Conservation (phyloP, 1,139 yeast genomes). For the Debaryomycetaceae sp. region DNA sequence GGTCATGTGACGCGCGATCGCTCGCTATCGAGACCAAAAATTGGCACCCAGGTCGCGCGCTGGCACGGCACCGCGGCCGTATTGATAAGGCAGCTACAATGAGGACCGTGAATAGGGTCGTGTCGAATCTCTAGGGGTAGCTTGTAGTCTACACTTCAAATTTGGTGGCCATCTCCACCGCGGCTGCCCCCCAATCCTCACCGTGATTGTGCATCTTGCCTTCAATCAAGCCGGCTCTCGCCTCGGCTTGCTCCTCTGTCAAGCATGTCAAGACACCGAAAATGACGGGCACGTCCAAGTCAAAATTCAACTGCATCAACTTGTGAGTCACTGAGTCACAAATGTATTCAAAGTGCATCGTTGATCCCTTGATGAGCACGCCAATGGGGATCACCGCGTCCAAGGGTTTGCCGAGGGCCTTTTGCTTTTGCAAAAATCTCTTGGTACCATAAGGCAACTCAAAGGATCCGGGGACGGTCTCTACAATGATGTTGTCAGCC, state of each 20-base stretch:
- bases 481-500: slow-evolving; percentile 70
- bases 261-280: slow-evolving; percentile 91
- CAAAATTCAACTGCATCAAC: slow-evolving; percentile 76
- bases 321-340: slow-evolving; percentile 87
- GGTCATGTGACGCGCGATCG: slow-evolving; percentile 2
- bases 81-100: too few relatives aligned
- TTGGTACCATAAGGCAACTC: slow-evolving; percentile 85
- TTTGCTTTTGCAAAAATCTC: slow-evolving; percentile 45
- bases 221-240: slow-evolving; percentile 82
- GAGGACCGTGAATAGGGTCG: too few relatives aligned
- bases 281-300: slow-evolving; percentile 71
- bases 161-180: slow-evolving; percentile 89
- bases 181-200: slow-evolving; percentile 98
- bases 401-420: slow-evolving; percentile 43
- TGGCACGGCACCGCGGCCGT: too few relatives aligned
- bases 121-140: too few relatives aligned
- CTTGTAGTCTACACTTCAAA: slow-evolving; percentile 13
- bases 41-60: too few relatives aligned
- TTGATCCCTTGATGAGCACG: slow-evolving; percentile 89
- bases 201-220: slow-evolving; percentile 91
- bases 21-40: too few relatives aligned
- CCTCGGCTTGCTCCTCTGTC: slow-evolving; percentile 90
- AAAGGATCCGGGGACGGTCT: slow-evolving; percentile 90
- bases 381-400: slow-evolving; percentile 95
- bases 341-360: slow-evolving; percentile 97